Evolutionary conservation across 345 rosid genomes (phyloP).

Genomic region (Reutealis trisperma): DNA sequence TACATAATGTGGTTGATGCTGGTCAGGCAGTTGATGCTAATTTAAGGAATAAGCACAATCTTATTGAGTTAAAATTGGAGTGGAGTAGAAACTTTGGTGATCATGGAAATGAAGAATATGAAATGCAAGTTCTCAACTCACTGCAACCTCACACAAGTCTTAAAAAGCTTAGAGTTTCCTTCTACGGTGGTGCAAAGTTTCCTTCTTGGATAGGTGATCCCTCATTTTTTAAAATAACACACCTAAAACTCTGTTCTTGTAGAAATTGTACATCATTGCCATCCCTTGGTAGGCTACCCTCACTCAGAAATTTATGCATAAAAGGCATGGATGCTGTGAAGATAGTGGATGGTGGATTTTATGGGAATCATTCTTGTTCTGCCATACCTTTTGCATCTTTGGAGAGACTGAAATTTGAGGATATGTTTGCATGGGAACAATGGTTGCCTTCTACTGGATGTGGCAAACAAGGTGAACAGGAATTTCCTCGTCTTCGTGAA

Average conservation of each 20-base stretch:
- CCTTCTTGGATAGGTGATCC: no score
- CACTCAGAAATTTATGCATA: no score
- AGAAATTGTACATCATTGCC: no score
- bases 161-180: no score
- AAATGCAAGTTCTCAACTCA: background rate
- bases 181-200: no score
- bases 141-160: background rate
- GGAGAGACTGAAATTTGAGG: no score
- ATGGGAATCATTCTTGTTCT: background rate
- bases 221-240: no score
- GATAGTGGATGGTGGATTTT: background rate
- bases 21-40: slow-evolving; percentile 16
- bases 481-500: background rate
- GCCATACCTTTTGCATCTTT: no score
- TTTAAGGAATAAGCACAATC: background rate
- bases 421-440: slow-evolving; percentile 4
- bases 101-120: background rate
- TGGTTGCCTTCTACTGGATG: slow-evolving; percentile 1
- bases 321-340: no score
- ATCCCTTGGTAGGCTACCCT: no score
- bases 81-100: background rate
- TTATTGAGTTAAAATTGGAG: background rate
- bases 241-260: no score
- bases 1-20: no score
- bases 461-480: background rate